These are phyloP conservation scores for Aspergillus avenaceus DNA, from an alignment of 495 filamentous ascomycete species.

Conservation along the genomic window DNA sequence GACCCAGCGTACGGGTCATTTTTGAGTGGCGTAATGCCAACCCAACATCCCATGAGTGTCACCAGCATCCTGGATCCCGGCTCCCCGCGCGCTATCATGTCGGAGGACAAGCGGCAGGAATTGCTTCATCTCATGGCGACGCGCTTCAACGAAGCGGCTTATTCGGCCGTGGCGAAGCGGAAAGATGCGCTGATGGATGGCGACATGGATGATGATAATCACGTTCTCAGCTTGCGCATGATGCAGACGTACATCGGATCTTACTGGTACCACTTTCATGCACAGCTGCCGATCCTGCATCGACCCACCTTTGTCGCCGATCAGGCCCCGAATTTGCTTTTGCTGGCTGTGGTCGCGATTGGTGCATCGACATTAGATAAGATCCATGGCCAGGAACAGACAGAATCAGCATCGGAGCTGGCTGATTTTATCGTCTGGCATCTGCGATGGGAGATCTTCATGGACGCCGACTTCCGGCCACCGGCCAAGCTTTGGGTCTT, in stretches of 20 bases:
- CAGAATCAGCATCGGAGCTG: slow-evolving; percentile 68
- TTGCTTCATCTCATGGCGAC: slow-evolving; percentile 81
- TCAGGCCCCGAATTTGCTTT: slow-evolving; percentile 73
- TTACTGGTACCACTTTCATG: slow-evolving; percentile 93
- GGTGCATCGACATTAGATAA: slow-evolving; percentile 87
- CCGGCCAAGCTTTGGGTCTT: slow-evolving; percentile 98
- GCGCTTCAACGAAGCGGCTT: slow-evolving; percentile 76
- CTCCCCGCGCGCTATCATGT: slow-evolving; percentile 73
- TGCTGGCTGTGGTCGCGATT: slow-evolving; percentile 93
- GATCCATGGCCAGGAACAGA: slow-evolving; percentile 67
- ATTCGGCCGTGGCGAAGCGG: slow-evolving; percentile 67
- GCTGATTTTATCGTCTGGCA: slow-evolving; percentile 89
- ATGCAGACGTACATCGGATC: slow-evolving; percentile 93
- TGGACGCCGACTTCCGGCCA: slow-evolving; percentile 84
- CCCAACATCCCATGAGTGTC: slow-evolving; percentile 80
- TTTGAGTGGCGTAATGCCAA: slow-evolving; percentile 30
- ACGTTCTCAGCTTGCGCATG: slow-evolving; percentile 85
- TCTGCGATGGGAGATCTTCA: slow-evolving; percentile 88
- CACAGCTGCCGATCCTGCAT: slow-evolving; percentile 91
- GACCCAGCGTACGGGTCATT: slow-evolving; percentile 36
- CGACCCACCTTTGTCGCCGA: slow-evolving; percentile 90
- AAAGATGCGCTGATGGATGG: slow-evolving; percentile 77
- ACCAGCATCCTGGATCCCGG: slow-evolving; percentile 84
- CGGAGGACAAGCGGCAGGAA: slow-evolving; percentile 81
- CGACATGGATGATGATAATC: slow-evolving; percentile 64